phyloP scores from a whole-genome alignment of 176 grass and related monocot genomes.

The Cenchrus purpureus region DNA sequence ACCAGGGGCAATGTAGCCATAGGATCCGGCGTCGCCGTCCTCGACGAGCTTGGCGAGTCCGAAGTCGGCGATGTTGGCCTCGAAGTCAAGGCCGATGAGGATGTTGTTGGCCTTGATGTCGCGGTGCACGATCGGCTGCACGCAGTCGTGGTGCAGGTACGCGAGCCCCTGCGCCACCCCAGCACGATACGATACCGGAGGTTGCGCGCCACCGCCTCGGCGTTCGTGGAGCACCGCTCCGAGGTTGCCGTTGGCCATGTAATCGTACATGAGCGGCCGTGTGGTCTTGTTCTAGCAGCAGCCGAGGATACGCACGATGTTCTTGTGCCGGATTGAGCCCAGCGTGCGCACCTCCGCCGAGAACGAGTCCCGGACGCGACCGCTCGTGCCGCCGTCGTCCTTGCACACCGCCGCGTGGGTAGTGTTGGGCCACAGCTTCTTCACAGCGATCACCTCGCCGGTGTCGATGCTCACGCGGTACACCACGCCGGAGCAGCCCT shows the following conservation, averaged over 20 bases:
- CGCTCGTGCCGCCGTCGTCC: slow-evolving; percentile 41
- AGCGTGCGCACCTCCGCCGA: slow-evolving; percentile 93
- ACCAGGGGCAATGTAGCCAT: slow-evolving; percentile 96
- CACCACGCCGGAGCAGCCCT: slow-evolving; percentile 88
- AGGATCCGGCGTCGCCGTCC: slow-evolving; percentile 93
- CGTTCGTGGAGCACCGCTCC: slow-evolving; percentile 88
- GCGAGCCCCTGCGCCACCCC: slow-evolving; percentile 81
- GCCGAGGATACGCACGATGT: slow-evolving; percentile 88
- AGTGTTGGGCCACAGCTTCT: slow-evolving; percentile 82
- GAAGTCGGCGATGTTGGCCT: slow-evolving; percentile 95
- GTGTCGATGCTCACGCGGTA: slow-evolving; percentile 88
- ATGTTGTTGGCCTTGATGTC: slow-evolving; percentile 99
- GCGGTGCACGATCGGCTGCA: slow-evolving; percentile 85
- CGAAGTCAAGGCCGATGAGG: slow-evolving; percentile 91
- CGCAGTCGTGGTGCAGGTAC: slow-evolving; percentile 93
- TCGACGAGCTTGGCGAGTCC: slow-evolving; percentile 96
- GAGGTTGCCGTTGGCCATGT: slow-evolving; percentile 97
- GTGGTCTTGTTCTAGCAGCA: slow-evolving; percentile 96
- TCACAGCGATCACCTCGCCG: slow-evolving; percentile 89
- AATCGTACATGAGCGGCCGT: slow-evolving; percentile 91
- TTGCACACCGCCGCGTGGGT: slow-evolving; percentile 20
- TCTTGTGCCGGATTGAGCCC: slow-evolving; percentile 95
- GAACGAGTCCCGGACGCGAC: slow-evolving; percentile 79
- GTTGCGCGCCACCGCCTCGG: slow-evolving; percentile 56
- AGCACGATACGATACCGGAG: slow-evolving; percentile 84